Base-by-base conservation (phyloP, 169 alveolate species). In the Amoebophrya sp. region DNA sequence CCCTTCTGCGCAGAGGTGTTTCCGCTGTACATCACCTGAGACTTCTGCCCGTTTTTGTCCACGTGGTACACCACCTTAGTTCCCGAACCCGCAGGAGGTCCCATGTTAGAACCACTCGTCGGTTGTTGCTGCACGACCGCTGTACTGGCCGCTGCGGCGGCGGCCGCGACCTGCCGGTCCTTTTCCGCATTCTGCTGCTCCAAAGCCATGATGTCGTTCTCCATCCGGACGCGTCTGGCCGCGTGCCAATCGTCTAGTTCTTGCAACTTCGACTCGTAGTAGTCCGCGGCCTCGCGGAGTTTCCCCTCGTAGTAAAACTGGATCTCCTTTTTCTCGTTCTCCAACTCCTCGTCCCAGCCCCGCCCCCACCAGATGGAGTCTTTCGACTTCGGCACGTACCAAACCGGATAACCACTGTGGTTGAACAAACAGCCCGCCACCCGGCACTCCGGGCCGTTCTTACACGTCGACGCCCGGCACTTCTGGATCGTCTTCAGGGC, bases 331-430 rank as follows among this genome's bases (percentile, higher is more conserved):
- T 66, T 66, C 83, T 66, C 83, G 83, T 25, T 25, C 83, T 66
- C 83, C 83, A 66, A 25, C 35, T 66, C 83, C 83, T 66, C 83
- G 35, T 66, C 83, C 83, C 83, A 66, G 83, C 83, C 83, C 32
- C 83, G 83, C 7, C 83, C 83, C 83, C 83, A 66, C 83, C 83
- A 66, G 35, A 66, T n/a, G 83, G 83, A 66, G 35, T 66, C 83
- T 25, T n/a, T 66, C 7, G 35, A 12, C 83, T 66, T 66, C 83
- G 83, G 83, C 35, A 66, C 83, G 83, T 66, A 66, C 83, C 83
- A 66, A 2, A 66, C 83, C 29, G 83, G 83, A 25, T 66, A 66
- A 7, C 83, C 83, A 25, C 38, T 25, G 83, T 66, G 83, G 83
- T 66, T 66, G 83, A 66, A 66, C 1, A 66, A 25, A 25, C 83